Evolutionary conservation across 306 rosid genomes (phyloP).

Genomic region (Pterocarpus santalinus): DNA sequence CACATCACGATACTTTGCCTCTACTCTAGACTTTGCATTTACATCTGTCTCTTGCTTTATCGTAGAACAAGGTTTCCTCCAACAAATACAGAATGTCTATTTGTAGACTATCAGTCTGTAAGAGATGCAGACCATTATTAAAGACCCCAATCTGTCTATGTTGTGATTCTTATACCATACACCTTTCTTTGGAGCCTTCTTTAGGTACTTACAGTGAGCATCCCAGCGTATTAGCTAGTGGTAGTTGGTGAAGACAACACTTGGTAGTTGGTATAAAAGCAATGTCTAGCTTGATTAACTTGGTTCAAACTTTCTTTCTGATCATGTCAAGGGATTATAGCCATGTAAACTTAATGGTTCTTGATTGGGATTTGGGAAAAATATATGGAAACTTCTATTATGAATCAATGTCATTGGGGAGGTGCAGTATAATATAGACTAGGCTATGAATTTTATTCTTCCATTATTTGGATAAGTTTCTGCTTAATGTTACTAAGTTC

Average conservation of each 20-base stretch:
- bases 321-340: neutral
- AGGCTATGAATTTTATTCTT: slow-evolving; percentile 29
- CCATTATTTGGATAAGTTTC: slow-evolving; percentile 15
- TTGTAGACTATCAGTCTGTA: neutral
- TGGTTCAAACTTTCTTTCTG: slow-evolving; percentile 11
- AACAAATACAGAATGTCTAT: neutral
- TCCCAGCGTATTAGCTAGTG: neutral
- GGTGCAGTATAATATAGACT: slow-evolving; percentile 17
- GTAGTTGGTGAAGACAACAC: too few relatives aligned
- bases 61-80: neutral
- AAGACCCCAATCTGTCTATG: neutral
- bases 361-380: neutral
- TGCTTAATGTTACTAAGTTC: slow-evolving; percentile 25
- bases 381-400: neutral
- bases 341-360: neutral
- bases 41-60: neutral
- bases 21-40: neutral
- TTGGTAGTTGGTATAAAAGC: too few relatives aligned
- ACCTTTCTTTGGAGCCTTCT: neutral
- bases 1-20: neutral
- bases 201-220: neutral
- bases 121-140: neutral
- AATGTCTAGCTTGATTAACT: neutral
- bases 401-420: neutral
- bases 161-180: neutral